Conservation (phyloP, 2,329 filamentous ascomycete genomes). For the Mollisia scopiformis region DNA sequence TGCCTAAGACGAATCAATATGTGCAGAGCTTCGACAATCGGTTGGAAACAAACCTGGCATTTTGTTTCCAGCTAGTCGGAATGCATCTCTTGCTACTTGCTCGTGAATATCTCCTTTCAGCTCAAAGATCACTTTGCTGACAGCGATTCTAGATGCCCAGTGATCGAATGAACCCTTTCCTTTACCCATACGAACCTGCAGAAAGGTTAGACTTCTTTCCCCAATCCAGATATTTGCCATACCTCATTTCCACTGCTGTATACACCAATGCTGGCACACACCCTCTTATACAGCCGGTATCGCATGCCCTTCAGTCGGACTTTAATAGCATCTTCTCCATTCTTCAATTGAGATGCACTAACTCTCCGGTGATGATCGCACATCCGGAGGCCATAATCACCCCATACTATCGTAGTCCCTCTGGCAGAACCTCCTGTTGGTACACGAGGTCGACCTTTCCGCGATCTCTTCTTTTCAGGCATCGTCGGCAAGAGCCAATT, state of each 20-base stretch:
- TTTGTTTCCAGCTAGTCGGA: constrained; percentile 92
- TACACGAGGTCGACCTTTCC: constrained; percentile 85
- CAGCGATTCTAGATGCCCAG: constrained; percentile 88
- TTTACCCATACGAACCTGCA: constrained; percentile 92
- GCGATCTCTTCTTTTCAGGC: constrained; percentile 83
- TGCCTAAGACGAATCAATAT: constrained; percentile 51
- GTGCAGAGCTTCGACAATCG: not conserved
- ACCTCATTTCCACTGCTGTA: constrained; percentile 95
- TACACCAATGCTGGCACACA: constrained; percentile 91
- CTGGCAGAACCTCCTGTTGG: constrained; percentile 88
- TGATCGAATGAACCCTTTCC: constrained; percentile 97
- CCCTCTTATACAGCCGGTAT: constrained; percentile 88
- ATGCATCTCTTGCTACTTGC: constrained; percentile 90
- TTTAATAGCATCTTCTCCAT: constrained; percentile 93
- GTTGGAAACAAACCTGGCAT: constrained; percentile 70
- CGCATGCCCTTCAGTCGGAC: constrained; percentile 85
- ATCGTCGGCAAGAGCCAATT: constrained; percentile 84
- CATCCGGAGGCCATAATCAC: constrained; percentile 94
- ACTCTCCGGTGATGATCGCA: constrained; percentile 91
- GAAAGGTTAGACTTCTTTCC: constrained; percentile 14
- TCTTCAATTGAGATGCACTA: constrained; percentile 82
- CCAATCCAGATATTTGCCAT: constrained; percentile 30
- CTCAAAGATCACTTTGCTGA: constrained; percentile 92
- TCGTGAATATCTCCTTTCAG: constrained; percentile 92
- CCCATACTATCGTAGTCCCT: constrained; percentile 95